phyloP scores from a whole-genome alignment of 441 rosid species.

The Syzygium syzygioides region DNA sequence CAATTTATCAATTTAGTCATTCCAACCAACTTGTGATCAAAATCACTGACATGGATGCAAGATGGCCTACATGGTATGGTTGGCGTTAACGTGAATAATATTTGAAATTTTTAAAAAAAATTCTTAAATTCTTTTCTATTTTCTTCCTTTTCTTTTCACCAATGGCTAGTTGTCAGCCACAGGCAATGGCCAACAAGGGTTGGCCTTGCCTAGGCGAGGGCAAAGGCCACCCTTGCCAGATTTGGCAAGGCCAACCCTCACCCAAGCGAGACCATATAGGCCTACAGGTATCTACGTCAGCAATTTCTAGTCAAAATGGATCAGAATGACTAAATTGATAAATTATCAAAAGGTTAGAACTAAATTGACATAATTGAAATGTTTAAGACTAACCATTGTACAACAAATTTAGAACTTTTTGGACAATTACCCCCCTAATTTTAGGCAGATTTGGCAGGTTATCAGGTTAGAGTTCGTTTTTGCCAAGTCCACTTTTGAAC shows the following conservation, averaged over 20 bases:
- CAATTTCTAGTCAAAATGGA: background rate
- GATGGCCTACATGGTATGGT: fast-evolving
- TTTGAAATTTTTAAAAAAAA: too few relatives aligned
- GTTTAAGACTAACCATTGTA: background rate
- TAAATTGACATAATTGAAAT: background rate
- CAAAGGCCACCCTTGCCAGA: background rate
- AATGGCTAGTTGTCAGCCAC: fast-evolving
- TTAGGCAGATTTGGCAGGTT: background rate
- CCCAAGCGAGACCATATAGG: background rate
- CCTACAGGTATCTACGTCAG: fast-evolving
- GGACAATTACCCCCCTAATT: background rate
- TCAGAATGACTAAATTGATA: fast-evolving
- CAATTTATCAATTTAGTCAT: background rate
- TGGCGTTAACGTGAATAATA: too few relatives aligned
- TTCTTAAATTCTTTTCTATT: too few relatives aligned
- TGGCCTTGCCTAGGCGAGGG: background rate
- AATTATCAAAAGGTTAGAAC: background rate
- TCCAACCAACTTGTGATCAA: fast-evolving
- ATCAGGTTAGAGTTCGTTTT: background rate
- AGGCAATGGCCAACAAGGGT: background rate
- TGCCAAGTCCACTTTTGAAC: background rate
- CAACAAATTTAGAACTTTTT: background rate
- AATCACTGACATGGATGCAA: background rate
- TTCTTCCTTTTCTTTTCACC: too few relatives aligned
- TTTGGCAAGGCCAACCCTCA: background rate